Conservation (phyloP, 208 protist genomes). For the Acanthamoeba culbertsoni region DNA sequence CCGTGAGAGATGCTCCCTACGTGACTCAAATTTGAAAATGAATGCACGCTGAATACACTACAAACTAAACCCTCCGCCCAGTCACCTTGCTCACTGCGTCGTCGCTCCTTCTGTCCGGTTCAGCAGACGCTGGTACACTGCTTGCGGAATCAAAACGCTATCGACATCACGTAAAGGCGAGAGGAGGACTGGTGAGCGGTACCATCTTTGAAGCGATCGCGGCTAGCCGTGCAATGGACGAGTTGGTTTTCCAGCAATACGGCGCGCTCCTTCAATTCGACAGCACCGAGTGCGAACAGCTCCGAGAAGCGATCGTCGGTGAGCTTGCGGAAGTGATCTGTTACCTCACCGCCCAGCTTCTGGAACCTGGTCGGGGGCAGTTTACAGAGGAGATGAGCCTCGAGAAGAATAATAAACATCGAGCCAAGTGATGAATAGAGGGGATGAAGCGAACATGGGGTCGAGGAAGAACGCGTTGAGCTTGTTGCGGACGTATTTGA, state of each 20-base stretch:
- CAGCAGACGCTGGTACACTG: not conserved
- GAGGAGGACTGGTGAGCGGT: not conserved
- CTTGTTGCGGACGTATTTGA: conserved; percentile 78
- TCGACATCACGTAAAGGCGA: not conserved
- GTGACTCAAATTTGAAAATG: too few relatives aligned
- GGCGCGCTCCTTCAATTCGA: conserved; percentile 57
- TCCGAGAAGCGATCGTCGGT: conserved; percentile 65
- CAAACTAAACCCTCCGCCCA: too few relatives aligned
- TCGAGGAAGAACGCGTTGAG: conserved; percentile 81
- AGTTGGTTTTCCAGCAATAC: conserved; percentile 63
- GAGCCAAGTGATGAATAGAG: not conserved
- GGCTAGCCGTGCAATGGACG: conserved; percentile 61
- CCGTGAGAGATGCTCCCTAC: too few relatives aligned
- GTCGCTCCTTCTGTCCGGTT: not conserved
- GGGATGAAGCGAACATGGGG: conserved; percentile 62
- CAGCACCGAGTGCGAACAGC: conserved; percentile 68
- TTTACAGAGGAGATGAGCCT: not conserved
- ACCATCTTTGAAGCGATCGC: conserved; percentile 72
- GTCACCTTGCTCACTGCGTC: too few relatives aligned
- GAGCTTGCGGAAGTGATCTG: conserved; percentile 72
- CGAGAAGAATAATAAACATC: not conserved
- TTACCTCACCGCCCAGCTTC: conserved; percentile 48
- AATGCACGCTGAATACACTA: too few relatives aligned
- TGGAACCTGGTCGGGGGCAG: conserved; percentile 56
- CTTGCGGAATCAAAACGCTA: not conserved